A percentile compares a stretch with the other conserved stretches of the same genome.
Evolutionary conservation across 495 filamentous ascomycete genomes (phyloP).

Genomic region (Jackrogersella multiformis): DNA sequence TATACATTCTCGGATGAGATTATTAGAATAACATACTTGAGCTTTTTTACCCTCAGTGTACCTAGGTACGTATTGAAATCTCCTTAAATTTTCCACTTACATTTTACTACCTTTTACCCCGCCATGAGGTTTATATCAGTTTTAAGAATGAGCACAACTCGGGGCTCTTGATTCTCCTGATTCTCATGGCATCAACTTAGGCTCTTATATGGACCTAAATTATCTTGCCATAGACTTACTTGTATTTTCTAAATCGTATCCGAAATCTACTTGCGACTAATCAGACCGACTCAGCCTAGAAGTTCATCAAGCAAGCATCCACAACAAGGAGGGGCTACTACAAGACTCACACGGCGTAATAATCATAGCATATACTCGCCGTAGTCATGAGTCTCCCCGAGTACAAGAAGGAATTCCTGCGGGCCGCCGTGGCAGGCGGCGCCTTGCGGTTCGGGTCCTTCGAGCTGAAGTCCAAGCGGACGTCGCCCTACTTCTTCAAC

Average conservation of each 20-base stretch:
- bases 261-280: background rate
- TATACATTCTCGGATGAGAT: too few species aligned
- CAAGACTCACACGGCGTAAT: too few species aligned
- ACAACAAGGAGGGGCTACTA: background rate
- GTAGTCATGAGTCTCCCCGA: conserved; percentile 62
- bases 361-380: background rate
- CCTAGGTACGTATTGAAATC: background rate
- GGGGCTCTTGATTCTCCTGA: background rate
- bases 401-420: conserved; percentile 73
- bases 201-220: background rate
- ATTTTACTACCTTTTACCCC: conserved; percentile 3
- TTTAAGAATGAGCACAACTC: background rate
- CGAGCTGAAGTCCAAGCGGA: conserved; percentile 88
- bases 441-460: conserved; percentile 90
- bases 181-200: background rate
- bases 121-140: background rate
- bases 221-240: background rate
- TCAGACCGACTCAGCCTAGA: background rate
- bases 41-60: too few species aligned
- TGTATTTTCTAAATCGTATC: background rate
- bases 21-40: too few species aligned
- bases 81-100: background rate
- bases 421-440: conserved; percentile 72
- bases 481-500: conserved; percentile 99
- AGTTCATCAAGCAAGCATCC: background rate